These are phyloP conservation scores for Dryadomyces quercivorus DNA, from an alignment of 2,329 filamentous ascomycete genomes.

Conservation along the genomic window DNA sequence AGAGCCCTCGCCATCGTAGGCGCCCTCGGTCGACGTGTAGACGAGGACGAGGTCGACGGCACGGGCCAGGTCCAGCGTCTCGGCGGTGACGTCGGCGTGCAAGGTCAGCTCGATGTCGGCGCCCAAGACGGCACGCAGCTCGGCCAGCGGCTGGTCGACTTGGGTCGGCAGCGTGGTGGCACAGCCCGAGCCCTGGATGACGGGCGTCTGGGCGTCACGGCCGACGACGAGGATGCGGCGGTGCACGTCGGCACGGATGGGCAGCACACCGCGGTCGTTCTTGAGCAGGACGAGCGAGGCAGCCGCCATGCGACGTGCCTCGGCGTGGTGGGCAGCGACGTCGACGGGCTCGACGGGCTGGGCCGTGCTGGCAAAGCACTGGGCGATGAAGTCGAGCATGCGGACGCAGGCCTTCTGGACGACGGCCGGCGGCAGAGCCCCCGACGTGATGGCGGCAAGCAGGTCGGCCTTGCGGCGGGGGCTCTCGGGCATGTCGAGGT, in stretches of 20 bases:
- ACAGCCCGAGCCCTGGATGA: conserved; percentile 2
- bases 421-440: not conserved
- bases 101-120: conserved; percentile 40
- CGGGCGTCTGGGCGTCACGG: conserved; percentile 45
- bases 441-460: not conserved
- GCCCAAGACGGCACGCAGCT: conserved; percentile 37
- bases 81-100: conserved; percentile 39
- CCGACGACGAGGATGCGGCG: conserved; percentile 53
- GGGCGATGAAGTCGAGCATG: not conserved
- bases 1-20: conserved; percentile 61
- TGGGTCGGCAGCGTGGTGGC: conserved; percentile 22
- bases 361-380: not conserved
- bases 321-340: conserved; percentile 40
- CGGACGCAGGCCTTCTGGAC: conserved; percentile 50
- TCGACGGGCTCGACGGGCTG: conserved; percentile 19
- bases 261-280: conserved; percentile 44
- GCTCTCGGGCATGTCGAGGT: conserved; percentile 39
- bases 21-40: conserved; percentile 61
- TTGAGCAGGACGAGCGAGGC: conserved; percentile 54
- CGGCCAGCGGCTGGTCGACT: conserved; percentile 30
- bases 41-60: conserved; percentile 47
- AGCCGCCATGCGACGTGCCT: conserved; percentile 48
- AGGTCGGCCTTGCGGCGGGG: not conserved
- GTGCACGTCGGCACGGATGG: conserved; percentile 51
- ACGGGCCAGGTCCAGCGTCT: not conserved